Conservation (phyloP, 306 rosid species). For the Ochetophila trinervis region DNA sequence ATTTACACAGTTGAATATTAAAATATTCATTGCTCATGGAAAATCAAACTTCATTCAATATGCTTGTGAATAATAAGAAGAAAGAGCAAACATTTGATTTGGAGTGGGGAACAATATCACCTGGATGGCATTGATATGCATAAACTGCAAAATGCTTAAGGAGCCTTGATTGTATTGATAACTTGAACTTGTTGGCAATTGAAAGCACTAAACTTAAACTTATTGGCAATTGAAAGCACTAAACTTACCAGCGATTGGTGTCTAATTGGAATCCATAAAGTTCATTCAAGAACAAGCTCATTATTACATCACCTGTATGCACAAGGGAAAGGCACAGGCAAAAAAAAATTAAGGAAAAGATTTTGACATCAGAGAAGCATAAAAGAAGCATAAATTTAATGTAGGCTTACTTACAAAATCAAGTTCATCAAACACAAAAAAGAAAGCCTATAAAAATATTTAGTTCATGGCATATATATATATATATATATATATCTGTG, state of each 20-base stretch:
- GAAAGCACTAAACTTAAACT: conserved; percentile 29
- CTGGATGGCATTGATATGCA: background rate
- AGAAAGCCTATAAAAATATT: no score
- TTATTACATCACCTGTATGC: conserved; percentile 78
- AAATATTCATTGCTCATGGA: background rate
- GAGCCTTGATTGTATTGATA: background rate
- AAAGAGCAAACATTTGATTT: background rate
- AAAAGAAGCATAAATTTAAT: conserved; percentile 8
- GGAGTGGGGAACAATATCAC: background rate
- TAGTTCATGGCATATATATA: no score
- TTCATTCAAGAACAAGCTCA: conserved; percentile 95
- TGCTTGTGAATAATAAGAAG: conserved; percentile 1
- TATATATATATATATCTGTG: no score
- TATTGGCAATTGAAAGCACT: no score
- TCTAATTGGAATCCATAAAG: conserved; percentile 94
- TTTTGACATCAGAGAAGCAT: background rate
- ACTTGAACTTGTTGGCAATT: no score
- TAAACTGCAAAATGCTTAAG: background rate
- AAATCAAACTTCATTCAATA: background rate
- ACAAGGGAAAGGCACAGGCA: conserved; percentile 20
- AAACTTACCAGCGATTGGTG: conserved; percentile 73
- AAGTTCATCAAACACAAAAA: no score
- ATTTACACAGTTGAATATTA: background rate
- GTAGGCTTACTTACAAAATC: no score
- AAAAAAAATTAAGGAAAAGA: conserved; percentile 5